Evolutionary conservation across 2,329 filamentous ascomycete species (phyloP).

Genomic region (Fusarium illudens): DNA sequence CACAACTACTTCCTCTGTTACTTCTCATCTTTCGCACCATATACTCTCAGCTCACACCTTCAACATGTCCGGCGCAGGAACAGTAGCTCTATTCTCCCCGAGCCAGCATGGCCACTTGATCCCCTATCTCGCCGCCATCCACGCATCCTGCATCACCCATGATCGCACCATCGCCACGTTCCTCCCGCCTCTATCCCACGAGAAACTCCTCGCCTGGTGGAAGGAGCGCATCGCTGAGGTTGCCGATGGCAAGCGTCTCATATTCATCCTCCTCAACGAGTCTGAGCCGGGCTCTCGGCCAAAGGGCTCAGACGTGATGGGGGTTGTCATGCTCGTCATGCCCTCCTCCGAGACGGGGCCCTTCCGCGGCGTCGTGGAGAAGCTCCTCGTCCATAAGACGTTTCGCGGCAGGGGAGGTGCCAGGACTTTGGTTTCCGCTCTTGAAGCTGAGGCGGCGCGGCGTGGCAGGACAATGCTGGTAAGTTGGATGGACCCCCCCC

Average conservation of each 20-base stretch:
- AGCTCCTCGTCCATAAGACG: conserved; percentile 63
- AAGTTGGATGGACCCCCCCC: conserved; percentile 40
- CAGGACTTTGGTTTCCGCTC: conserved; percentile 57
- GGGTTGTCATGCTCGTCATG: conserved; percentile 63
- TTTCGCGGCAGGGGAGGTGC: conserved; percentile 62
- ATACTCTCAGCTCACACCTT: background rate
- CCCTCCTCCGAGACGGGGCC: conserved; percentile 64
- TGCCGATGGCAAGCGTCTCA: conserved; percentile 55
- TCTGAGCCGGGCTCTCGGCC: conserved; percentile 45
- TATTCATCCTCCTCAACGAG: conserved; percentile 61
- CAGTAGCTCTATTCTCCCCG: conserved; percentile 55
- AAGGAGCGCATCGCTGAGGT: conserved; percentile 60
- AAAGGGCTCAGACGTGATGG: conserved; percentile 59
- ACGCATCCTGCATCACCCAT: conserved; percentile 66
- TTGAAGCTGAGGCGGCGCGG: conserved; percentile 63
- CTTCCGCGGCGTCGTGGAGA: conserved; percentile 64
- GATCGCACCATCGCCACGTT: conserved; percentile 67
- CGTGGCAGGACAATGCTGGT: conserved; percentile 63
- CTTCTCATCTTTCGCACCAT: background rate
- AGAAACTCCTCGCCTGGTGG: conserved; percentile 67
- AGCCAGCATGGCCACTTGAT: conserved; percentile 60
- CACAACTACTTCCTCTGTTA: background rate
- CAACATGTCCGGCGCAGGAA: conserved; percentile 46
- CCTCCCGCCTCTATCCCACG: conserved; percentile 64
- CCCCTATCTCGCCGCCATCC: conserved; percentile 65